A percentile compares a stretch with the other conserved stretches of the same genome.
phyloP scores from a whole-genome alignment of 495 filamentous ascomycete genomes.

The Podospora didyma region DNA sequence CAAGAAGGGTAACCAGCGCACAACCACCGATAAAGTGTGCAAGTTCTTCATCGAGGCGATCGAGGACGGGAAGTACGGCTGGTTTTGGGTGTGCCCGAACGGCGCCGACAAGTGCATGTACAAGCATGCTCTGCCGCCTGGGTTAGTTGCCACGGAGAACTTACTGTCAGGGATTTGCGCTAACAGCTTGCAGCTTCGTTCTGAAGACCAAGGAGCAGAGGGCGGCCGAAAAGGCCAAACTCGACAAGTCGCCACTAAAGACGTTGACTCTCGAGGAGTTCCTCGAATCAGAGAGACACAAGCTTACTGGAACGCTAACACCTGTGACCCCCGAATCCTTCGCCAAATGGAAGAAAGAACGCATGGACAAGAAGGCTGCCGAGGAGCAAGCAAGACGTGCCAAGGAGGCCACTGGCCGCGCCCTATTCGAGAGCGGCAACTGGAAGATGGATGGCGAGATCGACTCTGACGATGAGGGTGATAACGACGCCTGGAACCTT shows the following conservation, averaged over 20 bases:
- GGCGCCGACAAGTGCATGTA: constrained; percentile 99
- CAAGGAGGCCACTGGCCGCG: constrained; percentile 92
- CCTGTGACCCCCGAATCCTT: constrained; percentile 91
- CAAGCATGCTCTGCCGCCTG: constrained; percentile 88
- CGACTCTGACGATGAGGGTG: constrained; percentile 53
- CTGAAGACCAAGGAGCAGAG: constrained; percentile 97
- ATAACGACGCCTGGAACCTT: constrained; percentile 71
- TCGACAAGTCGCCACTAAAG: constrained; percentile 93
- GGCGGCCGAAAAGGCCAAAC: constrained; percentile 90
- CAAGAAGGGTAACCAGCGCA: constrained; percentile 95
- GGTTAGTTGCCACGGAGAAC: constrained; percentile 50
- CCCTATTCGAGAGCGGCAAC: constrained; percentile 93
- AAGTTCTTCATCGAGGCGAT: constrained; percentile 98
- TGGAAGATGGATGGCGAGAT: constrained; percentile 68
- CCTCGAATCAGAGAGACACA: constrained; percentile 89
- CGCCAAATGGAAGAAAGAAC: constrained; percentile 91
- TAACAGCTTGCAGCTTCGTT: constrained; percentile 63
- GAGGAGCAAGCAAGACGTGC: constrained; percentile 82
- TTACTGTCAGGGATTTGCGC: neutral
- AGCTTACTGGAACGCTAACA: constrained; percentile 83
- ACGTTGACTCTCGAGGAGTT: constrained; percentile 97
- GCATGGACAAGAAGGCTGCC: constrained; percentile 90
- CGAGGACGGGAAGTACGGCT: constrained; percentile 97
- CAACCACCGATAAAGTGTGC: constrained; percentile 97
- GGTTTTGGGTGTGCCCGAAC: constrained; percentile 98